These are phyloP conservation scores for Cinchona pubescens DNA, from an alignment of 257 asterid species.

Conservation along the genomic window DNA sequence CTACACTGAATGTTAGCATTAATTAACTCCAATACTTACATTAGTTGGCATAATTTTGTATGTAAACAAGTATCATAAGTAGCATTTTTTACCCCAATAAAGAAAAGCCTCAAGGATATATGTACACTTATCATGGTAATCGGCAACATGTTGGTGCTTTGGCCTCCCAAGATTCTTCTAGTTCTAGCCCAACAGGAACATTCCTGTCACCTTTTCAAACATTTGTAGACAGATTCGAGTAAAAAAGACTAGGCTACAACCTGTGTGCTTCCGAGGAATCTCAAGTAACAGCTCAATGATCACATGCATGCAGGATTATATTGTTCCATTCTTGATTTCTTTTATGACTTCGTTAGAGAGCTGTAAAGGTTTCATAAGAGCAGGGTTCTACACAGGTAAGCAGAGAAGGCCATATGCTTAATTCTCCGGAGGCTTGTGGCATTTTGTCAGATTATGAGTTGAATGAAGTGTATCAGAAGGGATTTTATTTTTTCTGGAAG, in stretches of 20 bases:
- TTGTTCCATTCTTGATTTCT: not conserved
- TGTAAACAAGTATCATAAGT: not conserved
- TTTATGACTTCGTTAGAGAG: not conserved
- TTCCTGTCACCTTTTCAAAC: not conserved
- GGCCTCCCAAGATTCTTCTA: not conserved
- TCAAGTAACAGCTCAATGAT: not conserved
- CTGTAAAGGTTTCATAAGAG: not conserved
- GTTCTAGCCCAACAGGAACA: not conserved
- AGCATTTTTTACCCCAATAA: not conserved
- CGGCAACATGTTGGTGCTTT: not conserved
- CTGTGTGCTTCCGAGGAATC: not conserved
- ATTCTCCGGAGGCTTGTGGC: too few species aligned
- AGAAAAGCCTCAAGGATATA: not conserved
- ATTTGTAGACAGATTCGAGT: not conserved
- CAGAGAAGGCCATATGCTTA: not conserved
- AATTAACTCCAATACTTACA: not conserved
- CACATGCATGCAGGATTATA: not conserved
- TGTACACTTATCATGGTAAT: not conserved
- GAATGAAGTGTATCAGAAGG: not conserved
- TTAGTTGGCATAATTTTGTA: not conserved
- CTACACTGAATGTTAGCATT: not conserved
- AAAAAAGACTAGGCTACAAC: not conserved
- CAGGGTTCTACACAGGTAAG: not conserved
- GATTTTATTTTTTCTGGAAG: constrained; percentile 79
- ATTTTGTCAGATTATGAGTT: not conserved